Base-by-base conservation (phyloP, 805 yeast genomes). In the Suhomyces canberraensis region DNA sequence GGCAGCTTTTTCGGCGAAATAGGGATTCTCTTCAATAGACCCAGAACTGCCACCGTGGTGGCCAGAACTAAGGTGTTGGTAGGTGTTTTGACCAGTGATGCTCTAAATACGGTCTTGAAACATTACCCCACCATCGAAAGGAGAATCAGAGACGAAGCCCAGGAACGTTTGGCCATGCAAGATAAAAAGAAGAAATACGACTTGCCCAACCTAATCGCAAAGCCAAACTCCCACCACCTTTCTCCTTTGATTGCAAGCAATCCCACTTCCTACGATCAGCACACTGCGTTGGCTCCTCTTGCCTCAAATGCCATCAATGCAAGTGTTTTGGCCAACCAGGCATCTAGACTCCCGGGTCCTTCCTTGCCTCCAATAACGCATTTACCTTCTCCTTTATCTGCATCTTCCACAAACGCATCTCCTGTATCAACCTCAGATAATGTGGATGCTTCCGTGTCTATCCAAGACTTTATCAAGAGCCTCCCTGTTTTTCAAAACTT, bases 1-100 rank as follows among this genome's bases (percentile, higher is more conserved):
- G 91, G 91, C 2, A 70, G 81, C 15, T 82, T 80, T 45, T 84
- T 84, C 53, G 93, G 93, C 11, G 91, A 84, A 51, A 83, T 84
- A 37, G 91, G 91, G 7, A 81, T 84, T 29, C 59, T 84, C 20
- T 83, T 79, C 60, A 80, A 81, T 53, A 64, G 90, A 33, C 89
- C 90, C 14, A 64, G 91, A 47, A 83, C 90, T 0, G 91, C 91
- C 0, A 81, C 89, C 2, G 89, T 84, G 11, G 77, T 83, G 16
- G 83, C 90, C 3, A 61, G 81, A 42, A 74, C 85, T 0, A 75
- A 71, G 46, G 87, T 84, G 1, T 58, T 84, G 34, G 64, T 81
- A 4, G 89, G 87, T 2, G 83, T 82, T 1, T 61, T 84, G 29
- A 81, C 88, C 0, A 75, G 79, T 11, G 84, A 79, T 39, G 73